Evolutionary conservation across 2,329 filamentous ascomycete genomes (phyloP), one percentile per base, ranked within the genome.

Genomic region (Daldinia sp.): DNA sequence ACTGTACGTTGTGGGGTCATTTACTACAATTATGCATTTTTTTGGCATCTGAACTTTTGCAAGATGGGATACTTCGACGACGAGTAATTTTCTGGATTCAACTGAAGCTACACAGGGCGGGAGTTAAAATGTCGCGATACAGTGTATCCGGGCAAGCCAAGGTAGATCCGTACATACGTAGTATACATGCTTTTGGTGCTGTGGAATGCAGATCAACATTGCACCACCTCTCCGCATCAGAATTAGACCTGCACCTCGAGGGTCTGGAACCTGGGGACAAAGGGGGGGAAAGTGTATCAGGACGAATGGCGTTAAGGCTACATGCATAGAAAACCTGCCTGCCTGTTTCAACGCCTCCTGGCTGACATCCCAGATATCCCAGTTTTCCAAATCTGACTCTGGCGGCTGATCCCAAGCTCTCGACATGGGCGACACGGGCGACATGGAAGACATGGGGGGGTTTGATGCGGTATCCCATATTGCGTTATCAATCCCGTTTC

Each of bases 321-420:
- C 58, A 25, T 39, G 10, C 48, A 58, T 61, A 63, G 15, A 50
- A n/a, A 58, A 66, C 54, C 48, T 58, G 60, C 64, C 68, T 70
- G 65, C 67, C 70, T 65, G 56, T 69, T 71, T 64, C 63, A 67
- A 67, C 53, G 30, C 58, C 52, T 34, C 52, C 55, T 53, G 58
- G 56, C 62, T 65, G 53, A 54, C 48, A 53, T 64, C 43, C 25
- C 27, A 35, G 27, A 50, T 50, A 50, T 50, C 60, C 59, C 37
- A 61, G 58, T 60, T 61, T 64, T 61, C 64, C 51, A 45, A 64
- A 59, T 54, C 51, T 58, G 47, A 57, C 55, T 50, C 49, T 59
- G 57, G 58, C 55, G 51, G 64, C 57, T 55, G 61, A 65, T 65
- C 62, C 58, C 53, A 58, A 63, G 63, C 63, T 63, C 59, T 68